These are phyloP conservation scores for Talaromyces sp. DNA, from an alignment of 2,329 filamentous ascomycete genomes.

Conservation along the genomic window DNA sequence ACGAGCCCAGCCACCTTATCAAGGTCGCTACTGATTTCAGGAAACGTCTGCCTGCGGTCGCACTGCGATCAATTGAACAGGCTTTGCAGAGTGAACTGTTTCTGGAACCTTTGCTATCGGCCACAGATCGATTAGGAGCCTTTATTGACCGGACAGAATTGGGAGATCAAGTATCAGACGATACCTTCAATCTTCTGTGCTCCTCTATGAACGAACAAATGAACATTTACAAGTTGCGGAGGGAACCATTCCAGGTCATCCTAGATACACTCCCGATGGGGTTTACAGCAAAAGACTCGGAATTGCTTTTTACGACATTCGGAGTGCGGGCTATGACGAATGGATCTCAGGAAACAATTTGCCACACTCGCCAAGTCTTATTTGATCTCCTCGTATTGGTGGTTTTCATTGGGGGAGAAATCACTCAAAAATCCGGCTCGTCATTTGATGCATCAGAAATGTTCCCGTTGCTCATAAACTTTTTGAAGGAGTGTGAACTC, in stretches of 20 bases:
- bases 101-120: slow-evolving; percentile 63
- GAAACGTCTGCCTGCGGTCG: slow-evolving; percentile 62
- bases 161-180: slow-evolving; percentile 71
- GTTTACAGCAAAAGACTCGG: slow-evolving; percentile 35
- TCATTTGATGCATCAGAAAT: slow-evolving; percentile 55
- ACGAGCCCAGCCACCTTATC: slow-evolving; percentile 57
- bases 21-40: slow-evolving; percentile 65
- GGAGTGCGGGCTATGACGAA: slow-evolving; percentile 69
- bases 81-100: slow-evolving; percentile 68
- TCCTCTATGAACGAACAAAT: slow-evolving; percentile 61
- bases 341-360: slow-evolving; percentile 71
- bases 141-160: slow-evolving; percentile 78
- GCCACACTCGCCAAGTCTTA: slow-evolving; percentile 66
- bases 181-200: slow-evolving; percentile 67
- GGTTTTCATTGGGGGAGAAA: slow-evolving; percentile 78
- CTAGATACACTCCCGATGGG: slow-evolving; percentile 44
- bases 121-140: slow-evolving; percentile 66
- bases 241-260: slow-evolving; percentile 47
- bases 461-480: slow-evolving; percentile 62
- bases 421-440: slow-evolving; percentile 65
- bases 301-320: slow-evolving; percentile 57
- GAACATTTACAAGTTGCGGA: slow-evolving; percentile 44
- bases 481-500: slow-evolving; percentile 68
- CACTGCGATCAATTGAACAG: slow-evolving; percentile 61
- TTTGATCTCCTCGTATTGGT: slow-evolving; percentile 78